Base-by-base conservation (phyloP, 495 filamentous ascomycete genomes). In the Parmelia sp. region DNA sequence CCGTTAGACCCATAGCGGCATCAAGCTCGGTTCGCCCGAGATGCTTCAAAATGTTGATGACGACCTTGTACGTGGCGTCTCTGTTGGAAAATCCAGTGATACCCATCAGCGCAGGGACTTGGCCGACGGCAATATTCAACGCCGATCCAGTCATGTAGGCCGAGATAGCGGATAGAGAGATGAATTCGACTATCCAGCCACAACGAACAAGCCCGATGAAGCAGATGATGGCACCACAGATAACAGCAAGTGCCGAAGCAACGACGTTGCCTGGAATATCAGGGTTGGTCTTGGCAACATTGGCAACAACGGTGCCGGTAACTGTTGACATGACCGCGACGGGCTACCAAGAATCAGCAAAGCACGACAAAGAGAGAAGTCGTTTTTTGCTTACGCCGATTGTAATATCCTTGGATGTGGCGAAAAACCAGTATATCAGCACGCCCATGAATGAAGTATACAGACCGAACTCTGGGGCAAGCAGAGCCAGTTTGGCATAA, bases 361-460 rank as follows among this genome's bases (percentile, higher is more conserved):
- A n/a, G 5, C 23, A 40, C 21, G 57, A 33, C 44, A 40, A 8
- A 23, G 23, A 23, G 42, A 2, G 55, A 15, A n/a, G 19, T 15
- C 55, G 15, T 55, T 19, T 35, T 23, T 59, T 1, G 85, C 89
- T 80, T 78, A 92, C 90, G n/a, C 94, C 94, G 60, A 98, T 97
- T 11, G 94, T 97, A 71, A 98, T 97, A 75, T 98, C 94, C 72
- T 98, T 98, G 0, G 95, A 97, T 2, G 94, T 98, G 2, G 94
- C 94, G 70, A 98, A 97, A 74, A 97, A 95, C 94, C 94, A 97
- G 69, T 99, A 99, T 57, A 96, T 74, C 65, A 97, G 72, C 6
- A 97, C 93, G 33, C 94, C 94, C 88, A 97, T 96, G 70, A 99
- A 99, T 0, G 93, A 97, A 1, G 93, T 94, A 73, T 99, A 99